Percentiles rank a stretch among this genome's conserved stretches.
Evolutionary conservation across 202 grass and related monocot species (phyloP).

Genomic region (Setaria viridis): DNA sequence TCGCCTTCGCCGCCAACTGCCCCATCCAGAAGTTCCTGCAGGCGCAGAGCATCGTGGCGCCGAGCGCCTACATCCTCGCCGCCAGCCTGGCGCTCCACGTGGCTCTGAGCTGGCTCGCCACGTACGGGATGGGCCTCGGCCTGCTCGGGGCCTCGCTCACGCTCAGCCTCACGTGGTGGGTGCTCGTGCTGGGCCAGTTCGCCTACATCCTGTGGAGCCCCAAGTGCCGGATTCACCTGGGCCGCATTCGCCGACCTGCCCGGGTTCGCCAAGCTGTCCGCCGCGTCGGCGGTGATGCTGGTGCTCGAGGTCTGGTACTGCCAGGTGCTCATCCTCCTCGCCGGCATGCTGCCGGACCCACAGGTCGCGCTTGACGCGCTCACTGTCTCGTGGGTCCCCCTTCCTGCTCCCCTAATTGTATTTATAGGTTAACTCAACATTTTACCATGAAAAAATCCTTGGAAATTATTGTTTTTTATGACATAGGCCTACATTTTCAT

Average conservation of each 20-base stretch:
- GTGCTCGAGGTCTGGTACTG: constrained; percentile 94
- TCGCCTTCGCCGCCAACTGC: constrained; percentile 85
- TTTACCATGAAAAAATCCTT: not conserved
- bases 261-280: constrained; percentile 63
- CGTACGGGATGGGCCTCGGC: constrained; percentile 56
- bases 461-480: not conserved
- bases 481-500: not conserved
- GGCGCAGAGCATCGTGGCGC: constrained; percentile 88
- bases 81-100: constrained; percentile 64
- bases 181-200: constrained; percentile 75
- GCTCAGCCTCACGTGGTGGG: constrained; percentile 82
- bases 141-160: constrained; percentile 73
- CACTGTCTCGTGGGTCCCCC: constrained; percentile 60
- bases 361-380: constrained; percentile 81
- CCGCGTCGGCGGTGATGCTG: constrained; percentile 81
- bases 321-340: constrained; percentile 87
- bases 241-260: constrained; percentile 71
- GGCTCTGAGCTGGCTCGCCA: constrained; percentile 64
- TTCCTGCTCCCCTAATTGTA: too few species aligned
- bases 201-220: constrained; percentile 74
- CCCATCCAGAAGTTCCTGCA: constrained; percentile 89
- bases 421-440: not conserved
- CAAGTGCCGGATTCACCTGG: constrained; percentile 75
- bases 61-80: constrained; percentile 70
- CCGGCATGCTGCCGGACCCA: constrained; percentile 80